Evolutionary conservation across 2,329 filamentous ascomycete genomes (phyloP).

Genomic region (Coniosporium tulheliwenetii): DNA sequence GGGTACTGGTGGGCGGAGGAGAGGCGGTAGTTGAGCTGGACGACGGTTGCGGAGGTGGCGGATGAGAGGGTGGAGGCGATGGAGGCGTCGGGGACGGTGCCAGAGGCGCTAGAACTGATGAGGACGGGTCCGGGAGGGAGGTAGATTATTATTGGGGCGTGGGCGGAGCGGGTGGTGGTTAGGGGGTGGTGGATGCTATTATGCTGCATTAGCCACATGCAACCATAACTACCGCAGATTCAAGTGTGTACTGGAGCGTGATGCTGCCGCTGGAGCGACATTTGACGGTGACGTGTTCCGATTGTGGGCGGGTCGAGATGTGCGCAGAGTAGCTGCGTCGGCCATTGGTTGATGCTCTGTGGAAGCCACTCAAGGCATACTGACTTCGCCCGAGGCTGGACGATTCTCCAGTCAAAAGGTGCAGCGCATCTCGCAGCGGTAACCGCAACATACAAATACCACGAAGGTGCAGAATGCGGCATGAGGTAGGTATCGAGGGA

Average conservation of each 20-base stretch:
- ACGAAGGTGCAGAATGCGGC: no score
- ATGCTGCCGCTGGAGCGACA: slow-evolving; percentile 27
- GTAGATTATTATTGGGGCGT: slow-evolving; percentile 21
- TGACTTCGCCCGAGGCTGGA: no score
- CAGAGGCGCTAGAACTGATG: slow-evolving; percentile 8
- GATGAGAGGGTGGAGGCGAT: slow-evolving; percentile 18
- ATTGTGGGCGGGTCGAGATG: slow-evolving; percentile 3
- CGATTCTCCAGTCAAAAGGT: no score
- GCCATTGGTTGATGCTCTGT: background rate
- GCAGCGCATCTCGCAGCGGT: no score
- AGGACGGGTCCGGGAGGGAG: slow-evolving; percentile 26
- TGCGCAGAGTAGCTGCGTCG: background rate
- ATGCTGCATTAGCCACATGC: background rate
- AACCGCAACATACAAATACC: no score
- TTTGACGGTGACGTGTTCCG: slow-evolving; percentile 17
- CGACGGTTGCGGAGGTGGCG: slow-evolving; percentile 22
- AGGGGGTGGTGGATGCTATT: slow-evolving; percentile 7
- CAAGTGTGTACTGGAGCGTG: slow-evolving; percentile 19
- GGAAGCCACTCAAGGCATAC: no score
- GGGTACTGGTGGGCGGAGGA: slow-evolving; percentile 22
- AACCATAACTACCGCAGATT: slow-evolving; percentile 3
- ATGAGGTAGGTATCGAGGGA: no score
- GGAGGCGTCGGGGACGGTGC: slow-evolving; percentile 9
- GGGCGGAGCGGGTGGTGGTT: slow-evolving; percentile 6
- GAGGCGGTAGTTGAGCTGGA: slow-evolving; percentile 29